These are phyloP conservation scores for Taiozyma sp. DNA, from an alignment of 1,139 yeast genomes.

Conservation along the genomic window DNA sequence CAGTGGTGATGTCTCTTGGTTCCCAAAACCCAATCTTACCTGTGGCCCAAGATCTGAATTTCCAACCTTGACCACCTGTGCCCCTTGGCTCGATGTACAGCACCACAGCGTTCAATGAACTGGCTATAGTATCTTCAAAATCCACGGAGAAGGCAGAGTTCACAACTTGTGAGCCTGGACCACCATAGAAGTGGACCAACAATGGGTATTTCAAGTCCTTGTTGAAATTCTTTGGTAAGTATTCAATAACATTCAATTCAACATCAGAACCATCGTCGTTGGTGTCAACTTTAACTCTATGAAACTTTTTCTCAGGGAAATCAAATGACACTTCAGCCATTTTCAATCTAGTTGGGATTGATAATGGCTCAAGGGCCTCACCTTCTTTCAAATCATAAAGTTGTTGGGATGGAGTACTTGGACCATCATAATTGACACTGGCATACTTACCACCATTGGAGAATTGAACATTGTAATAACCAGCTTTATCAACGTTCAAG, in stretches of 20 bases:
- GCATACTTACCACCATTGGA: slow-evolving; percentile 54
- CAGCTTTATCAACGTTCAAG: slow-evolving; percentile 44
- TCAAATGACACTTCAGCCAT: slow-evolving; percentile 32
- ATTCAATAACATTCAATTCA: slow-evolving; percentile 64
- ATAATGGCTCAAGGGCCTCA: slow-evolving; percentile 24
- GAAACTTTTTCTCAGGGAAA: slow-evolving; percentile 51
- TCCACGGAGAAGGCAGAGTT: slow-evolving; percentile 48
- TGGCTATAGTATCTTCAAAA: slow-evolving; percentile 66
- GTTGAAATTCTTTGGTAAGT: slow-evolving; percentile 66
- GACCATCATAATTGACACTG: slow-evolving; percentile 54
- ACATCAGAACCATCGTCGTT: slow-evolving; percentile 30
- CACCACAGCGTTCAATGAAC: slow-evolving; percentile 67
- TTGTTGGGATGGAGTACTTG: slow-evolving; percentile 46
- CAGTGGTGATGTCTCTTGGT: slow-evolving; percentile 81
- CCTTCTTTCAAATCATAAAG: slow-evolving; percentile 14
- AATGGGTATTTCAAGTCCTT: slow-evolving; percentile 58
- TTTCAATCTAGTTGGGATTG: slow-evolving; percentile 21
- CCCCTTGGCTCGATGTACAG: slow-evolving; percentile 92
- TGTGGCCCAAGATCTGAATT: slow-evolving; percentile 59
- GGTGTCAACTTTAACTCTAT: slow-evolving; percentile 40
- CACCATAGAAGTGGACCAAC: slow-evolving; percentile 83
- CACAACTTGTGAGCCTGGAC: slow-evolving; percentile 86
- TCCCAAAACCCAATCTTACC: slow-evolving; percentile 81
- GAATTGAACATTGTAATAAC: slow-evolving; percentile 54
- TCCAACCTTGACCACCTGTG: slow-evolving; percentile 87